A percentile compares a stretch with the other conserved stretches of the same genome.
Conservation (phyloP, 331 rosid species). For the Pyrus hybrid region DNA sequence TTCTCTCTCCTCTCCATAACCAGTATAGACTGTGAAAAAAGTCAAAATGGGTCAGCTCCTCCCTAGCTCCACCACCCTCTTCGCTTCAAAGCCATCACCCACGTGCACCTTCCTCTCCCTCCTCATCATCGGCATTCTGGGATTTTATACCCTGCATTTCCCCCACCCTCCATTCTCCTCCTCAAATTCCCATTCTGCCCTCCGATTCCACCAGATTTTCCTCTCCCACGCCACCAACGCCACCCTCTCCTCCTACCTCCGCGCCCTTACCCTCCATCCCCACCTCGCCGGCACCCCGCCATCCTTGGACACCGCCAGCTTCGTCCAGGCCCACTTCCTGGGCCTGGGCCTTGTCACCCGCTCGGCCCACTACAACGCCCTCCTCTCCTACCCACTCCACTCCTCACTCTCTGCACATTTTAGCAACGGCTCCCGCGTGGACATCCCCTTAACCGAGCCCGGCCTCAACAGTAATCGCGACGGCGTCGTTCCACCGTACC, state of each 20-base stretch:
- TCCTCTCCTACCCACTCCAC: slow-evolving; percentile 66
- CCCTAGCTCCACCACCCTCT: slow-evolving; percentile 19
- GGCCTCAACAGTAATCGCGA: neutral
- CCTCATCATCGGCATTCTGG: slow-evolving; percentile 48
- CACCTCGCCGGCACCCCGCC: slow-evolving; percentile 88
- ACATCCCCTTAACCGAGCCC: slow-evolving; percentile 33
- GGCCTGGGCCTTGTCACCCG: slow-evolving; percentile 43
- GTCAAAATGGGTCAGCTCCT: slow-evolving; percentile 37
- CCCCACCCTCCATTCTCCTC: slow-evolving; percentile 16
- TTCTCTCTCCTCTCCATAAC: neutral
- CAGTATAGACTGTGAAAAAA: neutral
- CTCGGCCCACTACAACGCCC: slow-evolving; percentile 33
- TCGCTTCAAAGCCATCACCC: slow-evolving; percentile 39
- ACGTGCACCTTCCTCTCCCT: slow-evolving; percentile 31
- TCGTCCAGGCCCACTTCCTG: slow-evolving; percentile 43
- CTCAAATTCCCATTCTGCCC: slow-evolving; percentile 9
- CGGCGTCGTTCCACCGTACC: slow-evolving; percentile 58
- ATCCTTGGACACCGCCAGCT: slow-evolving; percentile 24
- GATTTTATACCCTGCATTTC: slow-evolving; percentile 44
- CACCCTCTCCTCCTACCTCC: slow-evolving; percentile 66
- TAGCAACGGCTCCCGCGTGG: slow-evolving; percentile 24
- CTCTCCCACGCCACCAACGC: slow-evolving; percentile 55
- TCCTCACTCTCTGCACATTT: slow-evolving; percentile 55
- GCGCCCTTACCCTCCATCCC: slow-evolving; percentile 63
- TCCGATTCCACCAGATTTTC: slow-evolving; percentile 32